Percentiles rank a stretch among this genome's conserved stretches.
Evolutionary conservation across 768 basidiomycete species (phyloP).

Genomic region (Trametopsis cervina): DNA sequence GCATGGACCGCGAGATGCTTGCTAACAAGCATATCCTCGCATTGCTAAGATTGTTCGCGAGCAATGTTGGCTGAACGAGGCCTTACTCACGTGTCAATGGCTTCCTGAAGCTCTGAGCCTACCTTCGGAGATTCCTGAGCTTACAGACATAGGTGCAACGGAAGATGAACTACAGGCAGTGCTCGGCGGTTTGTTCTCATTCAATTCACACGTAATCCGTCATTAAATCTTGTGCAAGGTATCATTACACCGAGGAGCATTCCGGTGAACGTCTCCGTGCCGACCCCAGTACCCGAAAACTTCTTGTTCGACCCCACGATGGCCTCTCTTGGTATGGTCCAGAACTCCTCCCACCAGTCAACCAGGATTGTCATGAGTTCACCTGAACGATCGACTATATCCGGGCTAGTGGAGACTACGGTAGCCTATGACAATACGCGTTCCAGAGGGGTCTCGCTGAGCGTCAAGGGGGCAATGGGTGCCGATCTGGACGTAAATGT

Average conservation of each 20-base stretch:
- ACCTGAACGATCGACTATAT: conserved; percentile 57
- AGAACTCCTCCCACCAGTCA: conserved; percentile 10
- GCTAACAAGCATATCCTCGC: not conserved
- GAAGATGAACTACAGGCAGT: conserved; percentile 58
- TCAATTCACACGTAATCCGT: conserved; percentile 6
- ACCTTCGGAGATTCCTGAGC: conserved; percentile 12
- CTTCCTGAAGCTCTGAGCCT: conserved; percentile 38
- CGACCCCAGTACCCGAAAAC: conserved; percentile 25
- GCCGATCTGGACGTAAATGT: conserved; percentile 35
- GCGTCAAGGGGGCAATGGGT: conserved; percentile 51
- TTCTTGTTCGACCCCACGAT: conserved; percentile 35
- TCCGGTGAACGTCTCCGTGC: conserved; percentile 66
- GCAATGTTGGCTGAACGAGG: conserved; percentile 81
- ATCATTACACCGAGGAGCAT: conserved; percentile 50
- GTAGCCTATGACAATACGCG: conserved; percentile 53
- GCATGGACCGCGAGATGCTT: too few relatives aligned
- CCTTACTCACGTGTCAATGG: conserved; percentile 58
- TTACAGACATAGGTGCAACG: conserved; percentile 29
- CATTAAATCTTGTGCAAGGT: conserved; percentile 28
- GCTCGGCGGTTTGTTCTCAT: conserved; percentile 42
- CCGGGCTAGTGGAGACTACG: conserved; percentile 58
- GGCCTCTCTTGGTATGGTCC: conserved; percentile 28
- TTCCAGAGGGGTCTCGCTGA: conserved; percentile 49
- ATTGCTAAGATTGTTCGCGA: conserved; percentile 64
- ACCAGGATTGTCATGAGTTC: conserved; percentile 51